Evolutionary conservation across 2,329 filamentous ascomycete genomes (phyloP).

Genomic region (Stagonosporopsis cucurbitacearum): DNA sequence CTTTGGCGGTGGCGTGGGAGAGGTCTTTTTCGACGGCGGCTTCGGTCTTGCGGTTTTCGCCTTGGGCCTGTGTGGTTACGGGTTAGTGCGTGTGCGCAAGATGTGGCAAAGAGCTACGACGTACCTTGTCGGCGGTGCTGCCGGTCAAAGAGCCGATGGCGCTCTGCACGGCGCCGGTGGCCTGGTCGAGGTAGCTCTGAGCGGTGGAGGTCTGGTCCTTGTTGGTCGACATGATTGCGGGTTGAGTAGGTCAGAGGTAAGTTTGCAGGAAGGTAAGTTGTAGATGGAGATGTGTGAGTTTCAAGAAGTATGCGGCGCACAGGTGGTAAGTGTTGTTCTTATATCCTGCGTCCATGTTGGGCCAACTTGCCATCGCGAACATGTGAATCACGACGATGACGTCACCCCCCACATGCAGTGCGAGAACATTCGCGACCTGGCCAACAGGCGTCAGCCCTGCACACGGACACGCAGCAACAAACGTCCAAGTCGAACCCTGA

Average conservation of each 20-base stretch:
- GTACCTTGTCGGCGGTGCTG: slow-evolving; percentile 69
- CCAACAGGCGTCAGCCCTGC: background rate
- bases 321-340: background rate
- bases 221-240: slow-evolving; percentile 60
- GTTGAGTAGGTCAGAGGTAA: no score
- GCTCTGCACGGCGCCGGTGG: slow-evolving; percentile 74
- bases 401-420: slow-evolving; percentile 8
- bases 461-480: background rate
- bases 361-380: background rate
- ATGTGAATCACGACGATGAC: slow-evolving; percentile 6
- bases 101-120: slow-evolving; percentile 1
- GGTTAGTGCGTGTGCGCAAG: slow-evolving; percentile 30
- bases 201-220: slow-evolving; percentile 71
- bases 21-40: slow-evolving; percentile 72
- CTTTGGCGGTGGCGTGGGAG: slow-evolving; percentile 76
- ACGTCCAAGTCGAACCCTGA: background rate
- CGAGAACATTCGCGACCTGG: slow-evolving; percentile 10
- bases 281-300: background rate
- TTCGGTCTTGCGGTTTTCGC: slow-evolving; percentile 68
- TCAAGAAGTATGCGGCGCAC: background rate
- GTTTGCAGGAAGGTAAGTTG: background rate
- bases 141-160: slow-evolving; percentile 76
- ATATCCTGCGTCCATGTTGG: background rate
- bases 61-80: slow-evolving; percentile 57
- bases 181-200: slow-evolving; percentile 70